Percentiles rank a stretch among this genome's conserved stretches.
Evolutionary conservation across 805 yeast species (phyloP).

Genomic region (Lipomyces chichibuensis): DNA sequence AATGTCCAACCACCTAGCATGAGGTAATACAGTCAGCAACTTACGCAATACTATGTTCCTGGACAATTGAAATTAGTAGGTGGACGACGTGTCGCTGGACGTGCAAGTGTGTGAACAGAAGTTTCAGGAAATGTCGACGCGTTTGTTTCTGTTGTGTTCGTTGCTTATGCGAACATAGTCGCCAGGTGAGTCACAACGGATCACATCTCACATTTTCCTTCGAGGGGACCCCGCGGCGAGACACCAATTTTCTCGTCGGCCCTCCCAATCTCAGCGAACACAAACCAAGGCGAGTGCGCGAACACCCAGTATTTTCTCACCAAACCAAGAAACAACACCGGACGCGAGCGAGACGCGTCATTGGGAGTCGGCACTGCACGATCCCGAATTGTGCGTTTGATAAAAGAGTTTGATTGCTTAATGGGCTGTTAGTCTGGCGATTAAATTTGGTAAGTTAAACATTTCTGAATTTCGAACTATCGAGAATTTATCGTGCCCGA

Average conservation of each 20-base stretch:
- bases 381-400: neutral
- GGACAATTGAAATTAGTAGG: neutral
- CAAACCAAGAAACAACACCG: neutral
- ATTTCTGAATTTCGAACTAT: neutral
- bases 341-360: conserved; percentile 1
- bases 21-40: neutral
- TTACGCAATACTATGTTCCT: neutral
- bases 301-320: neutral
- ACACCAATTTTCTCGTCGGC: neutral
- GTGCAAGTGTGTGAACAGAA: neutral
- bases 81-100: neutral
- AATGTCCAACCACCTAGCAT: neutral
- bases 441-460: neutral
- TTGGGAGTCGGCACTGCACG: neutral
- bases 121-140: neutral
- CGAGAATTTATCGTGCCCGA: neutral
- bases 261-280: neutral
- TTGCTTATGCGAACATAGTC: neutral
- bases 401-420: neutral
- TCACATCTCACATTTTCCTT: neutral
- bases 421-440: neutral
- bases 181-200: neutral
- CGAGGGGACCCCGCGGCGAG: neutral
- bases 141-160: neutral
- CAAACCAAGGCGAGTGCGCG: neutral